Evolutionary conservation across 352 stramenopile genomes (phyloP), one percentile per base, ranked within the genome.

Genomic region (Globisporangium recalcitrans): DNA sequence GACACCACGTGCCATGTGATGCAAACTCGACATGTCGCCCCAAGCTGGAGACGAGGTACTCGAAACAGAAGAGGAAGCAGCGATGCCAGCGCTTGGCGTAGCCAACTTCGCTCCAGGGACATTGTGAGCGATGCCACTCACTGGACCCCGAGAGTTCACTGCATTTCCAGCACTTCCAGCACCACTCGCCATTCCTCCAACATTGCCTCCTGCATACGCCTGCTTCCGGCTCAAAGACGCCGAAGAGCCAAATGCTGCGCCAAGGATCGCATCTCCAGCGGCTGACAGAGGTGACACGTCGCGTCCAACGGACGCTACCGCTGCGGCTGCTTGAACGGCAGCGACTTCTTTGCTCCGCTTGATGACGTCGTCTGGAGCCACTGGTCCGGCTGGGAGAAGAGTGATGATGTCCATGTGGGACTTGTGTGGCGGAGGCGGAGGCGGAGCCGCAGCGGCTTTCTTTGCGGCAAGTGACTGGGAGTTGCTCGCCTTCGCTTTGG

Each of bases 291-390:
- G 71, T 0, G 74, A 78, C 2, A 63, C 65, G 19, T 86, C 80
- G 34, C 78, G 74, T 5, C 75, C 70, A 48, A 77, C 75, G 0
- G 80, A 87, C 2, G 79, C 83, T 10, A 90, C 83, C 8, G 82
- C 78, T 5, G 85, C 74, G 16, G 75, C 85, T 26, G 81, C 82
- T 69, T 95, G 83, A 4, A 92, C 82, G 8, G 87, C 82, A 11
- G 85, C 83, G 0, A 82, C 78, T 60, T 91, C 79, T 56, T 95
- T 95, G 66, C 83, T 92, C 36, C 84, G 82, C 56, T 93, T 92
- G 62, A 95, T 95, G 29, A 95, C 85, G 70, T 95, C 83, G 56
- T 95, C 85, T 21, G 85, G 85, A 4, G 72, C 74, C 14, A 95
- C 58, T 3, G 79, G 65, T 4, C 67, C 58, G 6, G 63, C 69